Evolutionary conservation across 75 land plant species (phyloP).

Genomic region (Selaginella moellendorffii): DNA sequence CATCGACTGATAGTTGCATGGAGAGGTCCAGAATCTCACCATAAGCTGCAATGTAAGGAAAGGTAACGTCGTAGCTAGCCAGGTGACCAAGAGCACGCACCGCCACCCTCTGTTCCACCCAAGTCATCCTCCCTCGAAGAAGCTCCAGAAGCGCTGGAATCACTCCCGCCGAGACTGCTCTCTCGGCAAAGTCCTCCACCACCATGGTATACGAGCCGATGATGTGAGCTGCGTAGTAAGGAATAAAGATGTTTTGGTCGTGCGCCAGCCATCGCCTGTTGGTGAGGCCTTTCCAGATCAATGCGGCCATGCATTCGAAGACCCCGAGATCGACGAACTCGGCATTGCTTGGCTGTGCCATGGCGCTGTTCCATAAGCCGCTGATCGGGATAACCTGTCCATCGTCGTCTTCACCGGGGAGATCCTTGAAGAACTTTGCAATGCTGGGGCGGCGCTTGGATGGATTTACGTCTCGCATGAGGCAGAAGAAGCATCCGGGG

Average conservation of each 20-base stretch:
- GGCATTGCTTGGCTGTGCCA: constrained; percentile 95
- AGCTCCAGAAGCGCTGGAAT: constrained; percentile 53
- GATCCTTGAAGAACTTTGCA: constrained; percentile 78
- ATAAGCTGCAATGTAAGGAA: constrained; percentile 26
- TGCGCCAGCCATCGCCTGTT: constrained; percentile 85
- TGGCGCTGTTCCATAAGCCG: constrained; percentile 99
- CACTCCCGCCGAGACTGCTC: constrained; percentile 64
- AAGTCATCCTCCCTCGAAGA: constrained; percentile 44
- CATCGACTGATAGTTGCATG: constrained; percentile 36
- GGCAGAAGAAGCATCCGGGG: constrained; percentile 96
- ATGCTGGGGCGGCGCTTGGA: constrained; percentile 79
- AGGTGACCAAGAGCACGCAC: constrained; percentile 64
- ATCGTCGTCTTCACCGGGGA: constrained; percentile 85
- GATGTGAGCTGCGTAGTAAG: constrained; percentile 97
- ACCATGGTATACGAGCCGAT: constrained; percentile 99
- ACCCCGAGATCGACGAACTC: constrained; percentile 88
- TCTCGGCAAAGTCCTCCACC: constrained; percentile 94
- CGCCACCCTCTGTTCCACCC: constrained; percentile 82
- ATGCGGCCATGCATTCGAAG: constrained; percentile 78
- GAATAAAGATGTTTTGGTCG: constrained; percentile 95
- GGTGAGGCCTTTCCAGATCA: constrained; percentile 85
- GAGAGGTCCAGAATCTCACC: constrained; percentile 37
- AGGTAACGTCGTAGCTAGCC: constrained; percentile 39
- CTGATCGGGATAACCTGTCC: constrained; percentile 97
- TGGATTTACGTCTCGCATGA: constrained; percentile 93